Percentiles rank a stretch among this genome's conserved stretches.
Conservation (phyloP, 805 yeast species). For the Candida insectalens region DNA sequence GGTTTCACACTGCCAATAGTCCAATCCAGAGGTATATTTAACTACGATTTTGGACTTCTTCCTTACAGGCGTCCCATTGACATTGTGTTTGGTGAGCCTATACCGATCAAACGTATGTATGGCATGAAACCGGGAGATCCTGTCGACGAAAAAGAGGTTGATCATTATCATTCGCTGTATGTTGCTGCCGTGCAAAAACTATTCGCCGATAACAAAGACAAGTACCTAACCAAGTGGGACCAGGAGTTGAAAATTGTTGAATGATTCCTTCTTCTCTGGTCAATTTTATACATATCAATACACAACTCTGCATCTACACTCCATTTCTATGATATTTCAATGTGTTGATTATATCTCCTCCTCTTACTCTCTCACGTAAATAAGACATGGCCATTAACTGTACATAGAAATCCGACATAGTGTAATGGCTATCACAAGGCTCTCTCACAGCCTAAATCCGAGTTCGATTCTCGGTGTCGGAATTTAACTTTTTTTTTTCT, state of each 20-base stretch:
- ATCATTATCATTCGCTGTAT: slow-evolving; percentile 65
- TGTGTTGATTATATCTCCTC: no score
- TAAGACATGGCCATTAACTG: no score
- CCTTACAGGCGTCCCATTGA: slow-evolving; percentile 79
- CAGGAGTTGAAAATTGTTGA: slow-evolving; percentile 38
- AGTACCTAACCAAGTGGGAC: slow-evolving; percentile 37
- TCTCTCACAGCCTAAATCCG: slow-evolving; percentile 5
- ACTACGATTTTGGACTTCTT: slow-evolving; percentile 82
- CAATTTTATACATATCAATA: no score
- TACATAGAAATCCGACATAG: slow-evolving; percentile 3
- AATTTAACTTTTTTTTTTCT: neutral
- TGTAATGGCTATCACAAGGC: slow-evolving; percentile 4
- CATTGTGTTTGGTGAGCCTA: slow-evolving; percentile 63
- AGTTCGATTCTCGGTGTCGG: slow-evolving; percentile 6
- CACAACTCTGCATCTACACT: no score
- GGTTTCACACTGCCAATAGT: slow-evolving; percentile 89
- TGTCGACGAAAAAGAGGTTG: slow-evolving; percentile 37
- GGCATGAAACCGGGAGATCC: slow-evolving; percentile 17
- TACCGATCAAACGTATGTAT: slow-evolving; percentile 25
- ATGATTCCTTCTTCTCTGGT: no score
- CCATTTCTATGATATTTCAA: no score
- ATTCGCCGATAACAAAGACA: slow-evolving; percentile 56
- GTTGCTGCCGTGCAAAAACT: slow-evolving; percentile 51
- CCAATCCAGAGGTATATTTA: slow-evolving; percentile 86
- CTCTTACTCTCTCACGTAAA: no score